Evolutionary conservation across 768 basidiomycete genomes (phyloP).

Genomic region (Agaricus subrufescens): DNA sequence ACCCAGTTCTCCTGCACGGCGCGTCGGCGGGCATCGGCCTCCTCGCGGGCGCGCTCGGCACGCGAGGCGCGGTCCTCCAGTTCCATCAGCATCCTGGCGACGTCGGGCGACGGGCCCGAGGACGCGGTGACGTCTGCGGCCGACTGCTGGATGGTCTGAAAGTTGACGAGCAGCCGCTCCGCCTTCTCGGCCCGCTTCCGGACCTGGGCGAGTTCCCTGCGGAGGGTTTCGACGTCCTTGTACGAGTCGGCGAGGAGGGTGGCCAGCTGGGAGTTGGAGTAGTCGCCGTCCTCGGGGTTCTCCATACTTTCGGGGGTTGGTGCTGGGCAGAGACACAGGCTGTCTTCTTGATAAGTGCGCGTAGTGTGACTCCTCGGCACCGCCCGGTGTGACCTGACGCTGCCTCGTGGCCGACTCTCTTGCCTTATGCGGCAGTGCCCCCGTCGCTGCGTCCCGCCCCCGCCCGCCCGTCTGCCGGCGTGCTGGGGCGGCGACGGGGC

Average conservation of each 20-base stretch:
- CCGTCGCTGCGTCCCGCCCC: not conserved
- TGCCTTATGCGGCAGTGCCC: not conserved
- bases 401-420: conserved; percentile 7
- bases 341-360: conserved; percentile 4
- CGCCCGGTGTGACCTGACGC: conserved; percentile 1
- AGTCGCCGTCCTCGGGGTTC: not conserved
- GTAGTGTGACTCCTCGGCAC: conserved; percentile 8
- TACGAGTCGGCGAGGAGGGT: conserved; percentile 50
- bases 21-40: conserved; percentile 43
- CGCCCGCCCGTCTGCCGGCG: not conserved
- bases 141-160: conserved; percentile 9
- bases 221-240: conserved; percentile 46
- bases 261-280: conserved; percentile 45
- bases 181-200: conserved; percentile 49
- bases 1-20: conserved; percentile 45
- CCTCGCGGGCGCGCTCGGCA: conserved; percentile 52
- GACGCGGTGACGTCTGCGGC: conserved; percentile 15
- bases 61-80: conserved; percentile 45
- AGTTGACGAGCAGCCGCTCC: conserved; percentile 31
- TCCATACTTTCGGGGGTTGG: not conserved
- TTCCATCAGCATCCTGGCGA: conserved; percentile 31
- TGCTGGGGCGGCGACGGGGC: not conserved
- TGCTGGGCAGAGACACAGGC: not conserved
- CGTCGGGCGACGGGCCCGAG: conserved; percentile 7
- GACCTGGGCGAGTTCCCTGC: conserved; percentile 37